These are phyloP conservation scores for Nicotiana obtusifolia DNA, from an alignment of 257 asterid genomes.

Conservation along the genomic window DNA sequence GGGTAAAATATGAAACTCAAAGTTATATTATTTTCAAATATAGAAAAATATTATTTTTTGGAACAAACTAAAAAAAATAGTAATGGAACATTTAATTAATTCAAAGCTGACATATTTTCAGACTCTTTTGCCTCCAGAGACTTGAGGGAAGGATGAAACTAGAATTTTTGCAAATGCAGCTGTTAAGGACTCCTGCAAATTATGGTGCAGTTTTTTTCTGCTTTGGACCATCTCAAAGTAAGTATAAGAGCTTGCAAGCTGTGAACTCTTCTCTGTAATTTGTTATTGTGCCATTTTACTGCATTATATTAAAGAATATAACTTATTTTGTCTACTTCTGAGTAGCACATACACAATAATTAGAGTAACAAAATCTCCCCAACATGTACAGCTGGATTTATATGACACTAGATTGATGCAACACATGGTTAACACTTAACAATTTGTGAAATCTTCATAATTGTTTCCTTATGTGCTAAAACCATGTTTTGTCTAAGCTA, in stretches of 20 bases:
- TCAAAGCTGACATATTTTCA: neutral
- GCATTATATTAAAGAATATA: too few relatives aligned
- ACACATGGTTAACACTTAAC: too few relatives aligned
- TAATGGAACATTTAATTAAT: neutral
- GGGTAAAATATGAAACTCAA: too few relatives aligned
- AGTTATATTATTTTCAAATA: too few relatives aligned
- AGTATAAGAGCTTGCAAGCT: constrained; percentile 39
- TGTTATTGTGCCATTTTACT: constrained; percentile 30
- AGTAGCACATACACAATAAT: neutral
- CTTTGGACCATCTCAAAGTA: constrained; percentile 65
- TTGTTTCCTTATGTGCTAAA: too few relatives aligned
- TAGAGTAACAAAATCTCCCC: neutral
- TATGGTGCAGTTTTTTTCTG: constrained; percentile 46
- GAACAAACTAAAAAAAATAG: neutral
- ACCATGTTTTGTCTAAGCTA: too few relatives aligned
- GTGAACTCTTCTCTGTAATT: constrained; percentile 14
- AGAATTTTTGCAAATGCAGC: constrained; percentile 55
- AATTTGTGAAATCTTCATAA: too few relatives aligned
- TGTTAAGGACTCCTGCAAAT: constrained; percentile 60
- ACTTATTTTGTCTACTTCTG: neutral
- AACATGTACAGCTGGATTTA: neutral
- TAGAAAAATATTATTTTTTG: rapidly evolving
- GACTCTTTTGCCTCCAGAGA: constrained; percentile 78
- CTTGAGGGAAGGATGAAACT: constrained; percentile 66
- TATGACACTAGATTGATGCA: neutral